phyloP scores from a whole-genome alignment of 176 grass and related monocot species.

The Puccinellia tenuiflora region DNA sequence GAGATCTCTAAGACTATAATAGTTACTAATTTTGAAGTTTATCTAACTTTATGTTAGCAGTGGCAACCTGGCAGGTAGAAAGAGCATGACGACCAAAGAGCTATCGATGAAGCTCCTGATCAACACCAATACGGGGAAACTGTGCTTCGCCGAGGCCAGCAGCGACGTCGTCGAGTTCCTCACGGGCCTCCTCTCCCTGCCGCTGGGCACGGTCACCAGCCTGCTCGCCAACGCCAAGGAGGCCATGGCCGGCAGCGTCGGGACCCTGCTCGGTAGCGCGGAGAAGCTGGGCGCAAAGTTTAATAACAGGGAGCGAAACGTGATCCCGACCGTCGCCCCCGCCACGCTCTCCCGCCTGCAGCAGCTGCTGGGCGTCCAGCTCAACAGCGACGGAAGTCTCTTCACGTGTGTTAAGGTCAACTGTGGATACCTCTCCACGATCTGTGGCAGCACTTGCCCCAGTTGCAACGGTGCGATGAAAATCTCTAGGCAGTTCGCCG shows the following conservation, averaged over 20 bases:
- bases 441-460: not conserved
- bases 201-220: not conserved
- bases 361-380: not conserved
- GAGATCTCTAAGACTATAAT: no score
- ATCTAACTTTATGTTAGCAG: no score
- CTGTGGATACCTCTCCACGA: not conserved
- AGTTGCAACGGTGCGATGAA: not conserved
- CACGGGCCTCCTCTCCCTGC: constrained; percentile 12
- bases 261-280: not conserved
- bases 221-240: constrained; percentile 18
- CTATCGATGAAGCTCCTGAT: constrained; percentile 25
- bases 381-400: not conserved
- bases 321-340: not conserved
- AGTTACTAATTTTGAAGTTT: no score
- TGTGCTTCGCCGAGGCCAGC: constrained; percentile 27
- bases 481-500: not conserved
- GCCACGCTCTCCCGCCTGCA: not conserved
- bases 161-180: constrained; percentile 4
- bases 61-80: no score
- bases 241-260: constrained; percentile 26
- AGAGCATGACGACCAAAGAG: not conserved
- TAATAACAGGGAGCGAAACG: not conserved
- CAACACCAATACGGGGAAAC: constrained; percentile 13
- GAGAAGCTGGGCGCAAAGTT: not conserved
- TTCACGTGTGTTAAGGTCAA: not conserved